Evolutionary conservation across 1,284 basidiomycete genomes (phyloP), one percentile per base, ranked within the genome.

Genomic region (Hemileia vastatrix): DNA sequence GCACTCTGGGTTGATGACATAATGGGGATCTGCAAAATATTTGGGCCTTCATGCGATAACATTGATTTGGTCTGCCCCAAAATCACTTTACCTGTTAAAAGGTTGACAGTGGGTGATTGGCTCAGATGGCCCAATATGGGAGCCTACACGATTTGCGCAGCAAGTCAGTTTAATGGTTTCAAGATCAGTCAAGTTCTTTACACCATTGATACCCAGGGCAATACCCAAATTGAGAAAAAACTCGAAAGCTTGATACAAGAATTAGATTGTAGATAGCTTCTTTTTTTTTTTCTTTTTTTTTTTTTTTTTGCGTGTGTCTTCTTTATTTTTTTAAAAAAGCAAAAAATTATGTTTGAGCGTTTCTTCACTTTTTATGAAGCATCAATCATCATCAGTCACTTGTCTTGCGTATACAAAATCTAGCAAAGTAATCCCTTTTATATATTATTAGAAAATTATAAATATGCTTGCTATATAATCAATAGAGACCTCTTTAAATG

Each of bases 121-220:
- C 81, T 95, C 6, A 86, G 86, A 5, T 94, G 90, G 80, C 83
- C 84, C 57, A 84, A 88, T 71, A 94, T 95, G 90, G 90, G 90
- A 45, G 90, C 90, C 11, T 95, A 95, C 77, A 94, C 90, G 15
- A 81, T 91, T 67, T 93, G 88, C 71, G 90, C 90, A 0, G 88
- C 91, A 19, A 88, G 85, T 76, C 67, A 69, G 61, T 72, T 72
- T 64, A 71, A 71, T 63, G 74, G 75, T 1, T 76, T 79, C 63
- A 68, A 71, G 23, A 66, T 72, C 27, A 70, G 70, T 45, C 71
- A 75, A 65, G 73, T 79, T 33, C 66, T 73, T 21, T 79, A 79
- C 72, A 78, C 76, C 18, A 69, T 78, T 53, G 77, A 77, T 32
- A 60, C 70, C 3, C 59, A 58, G 36, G 63, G 64, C 2, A 58